Evolutionary conservation across 306 rosid genomes (phyloP).

Genomic region (Glycyrrhiza uralensis): DNA sequence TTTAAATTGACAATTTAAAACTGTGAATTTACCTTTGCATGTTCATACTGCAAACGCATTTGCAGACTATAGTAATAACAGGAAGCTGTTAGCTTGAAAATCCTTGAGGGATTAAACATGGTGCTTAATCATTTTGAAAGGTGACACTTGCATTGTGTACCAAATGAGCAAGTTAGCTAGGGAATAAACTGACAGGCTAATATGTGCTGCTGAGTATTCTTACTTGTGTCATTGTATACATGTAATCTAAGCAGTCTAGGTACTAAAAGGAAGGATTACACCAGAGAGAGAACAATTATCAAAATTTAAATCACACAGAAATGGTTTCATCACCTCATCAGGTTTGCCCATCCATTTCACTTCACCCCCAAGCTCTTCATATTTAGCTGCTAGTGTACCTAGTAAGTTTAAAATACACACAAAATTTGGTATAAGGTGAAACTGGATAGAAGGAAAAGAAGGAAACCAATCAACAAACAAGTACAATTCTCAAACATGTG

Average conservation of each 20-base stretch:
- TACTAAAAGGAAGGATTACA: background rate
- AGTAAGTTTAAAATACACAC: constrained; percentile 5
- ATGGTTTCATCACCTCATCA: constrained; percentile 54
- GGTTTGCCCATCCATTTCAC: constrained; percentile 99
- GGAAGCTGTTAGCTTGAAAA: constrained; percentile 11
- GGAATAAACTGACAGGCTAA: background rate
- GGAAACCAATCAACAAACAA: background rate
- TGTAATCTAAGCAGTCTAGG: constrained; percentile 11
- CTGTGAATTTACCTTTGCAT: background rate
- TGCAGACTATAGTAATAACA: background rate
- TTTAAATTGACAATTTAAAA: background rate
- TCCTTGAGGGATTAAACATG: background rate
- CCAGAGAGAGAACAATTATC: constrained; percentile 1
- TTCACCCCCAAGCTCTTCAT: constrained; percentile 91
- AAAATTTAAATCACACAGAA: background rate
- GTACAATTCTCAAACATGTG: background rate
- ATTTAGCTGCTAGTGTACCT: constrained; percentile 89
- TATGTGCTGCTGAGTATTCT: background rate
- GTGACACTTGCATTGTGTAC: background rate
- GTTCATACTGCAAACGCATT: background rate
- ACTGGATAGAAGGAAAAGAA: background rate
- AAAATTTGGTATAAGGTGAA: constrained; percentile 12
- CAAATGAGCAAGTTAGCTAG: background rate
- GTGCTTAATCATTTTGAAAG: constrained; percentile 19
- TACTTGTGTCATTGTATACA: background rate